These are phyloP conservation scores for Candida sonorensis DNA, from an alignment of 805 yeast species.

Conservation along the genomic window DNA sequence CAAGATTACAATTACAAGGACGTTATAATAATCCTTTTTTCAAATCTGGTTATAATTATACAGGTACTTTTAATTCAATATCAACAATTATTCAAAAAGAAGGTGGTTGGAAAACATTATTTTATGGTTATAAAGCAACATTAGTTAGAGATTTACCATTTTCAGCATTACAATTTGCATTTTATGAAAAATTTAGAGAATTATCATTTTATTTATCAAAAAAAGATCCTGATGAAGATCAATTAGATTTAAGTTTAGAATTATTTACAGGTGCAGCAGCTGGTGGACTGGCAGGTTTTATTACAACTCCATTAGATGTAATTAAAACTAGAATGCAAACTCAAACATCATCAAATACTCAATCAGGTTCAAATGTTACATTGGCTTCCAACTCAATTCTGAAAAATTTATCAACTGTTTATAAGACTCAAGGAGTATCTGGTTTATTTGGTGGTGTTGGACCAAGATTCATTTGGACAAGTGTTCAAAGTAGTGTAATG, in stretches of 20 bases:
- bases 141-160: conserved; percentile 89
- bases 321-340: conserved; percentile 92
- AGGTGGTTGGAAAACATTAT: conserved; percentile 77
- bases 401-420: conserved; percentile 48
- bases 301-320: conserved; percentile 90
- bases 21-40: conserved; percentile 73
- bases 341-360: conserved; percentile 35
- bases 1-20: conserved; percentile 91
- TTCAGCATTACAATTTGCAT: conserved; percentile 92
- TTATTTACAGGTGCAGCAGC: conserved; percentile 90
- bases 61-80: conserved; percentile 66
- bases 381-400: conserved; percentile 38
- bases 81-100: conserved; percentile 56
- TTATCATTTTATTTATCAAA: conserved; percentile 38
- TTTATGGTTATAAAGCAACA: conserved; percentile 93
- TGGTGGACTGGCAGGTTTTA: conserved; percentile 83
- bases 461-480: conserved; percentile 95
- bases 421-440: conserved; percentile 62
- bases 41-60: conserved; percentile 80
- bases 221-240: conserved; percentile 21
- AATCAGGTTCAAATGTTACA: conserved; percentile 4
- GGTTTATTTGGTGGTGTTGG: conserved; percentile 94
- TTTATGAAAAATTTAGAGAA: conserved; percentile 77
- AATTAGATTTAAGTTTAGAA: conserved; percentile 53
- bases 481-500: conserved; percentile 93